Percentiles rank a stretch among this genome's conserved stretches.
Evolutionary conservation across 2,329 filamentous ascomycete species (phyloP).

Genomic region (Microsporum canis): DNA sequence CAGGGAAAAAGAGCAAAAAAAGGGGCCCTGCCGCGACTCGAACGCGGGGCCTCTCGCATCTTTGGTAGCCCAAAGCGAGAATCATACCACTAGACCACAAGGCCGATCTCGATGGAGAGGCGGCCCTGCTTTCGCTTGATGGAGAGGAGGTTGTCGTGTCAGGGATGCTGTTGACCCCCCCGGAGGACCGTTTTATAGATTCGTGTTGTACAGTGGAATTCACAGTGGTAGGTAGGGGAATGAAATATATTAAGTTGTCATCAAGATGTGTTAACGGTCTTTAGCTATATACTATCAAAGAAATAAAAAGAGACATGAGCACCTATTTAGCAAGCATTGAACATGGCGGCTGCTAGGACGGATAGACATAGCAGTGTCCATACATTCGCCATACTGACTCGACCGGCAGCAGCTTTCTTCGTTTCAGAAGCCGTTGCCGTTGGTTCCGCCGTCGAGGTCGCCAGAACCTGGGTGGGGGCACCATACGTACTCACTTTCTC

Average conservation of each 20-base stretch:
- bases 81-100: slow-evolving; percentile 58
- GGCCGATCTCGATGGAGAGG: slow-evolving; percentile 4
- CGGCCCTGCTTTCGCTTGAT: neutral
- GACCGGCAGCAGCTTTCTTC: neutral
- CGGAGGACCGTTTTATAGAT: too few relatives aligned
- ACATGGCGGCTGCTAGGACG: neutral
- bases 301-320: neutral
- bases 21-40: slow-evolving; percentile 6
- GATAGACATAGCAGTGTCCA: neutral
- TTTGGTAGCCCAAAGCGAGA: slow-evolving; percentile 51
- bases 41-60: slow-evolving; percentile 7
- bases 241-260: neutral
- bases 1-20: neutral
- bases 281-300: neutral
- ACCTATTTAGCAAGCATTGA: neutral
- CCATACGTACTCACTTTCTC: slow-evolving; percentile 9
- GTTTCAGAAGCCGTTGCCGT: neutral
- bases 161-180: too few relatives aligned
- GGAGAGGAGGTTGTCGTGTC: too few relatives aligned
- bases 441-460: neutral
- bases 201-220: too few relatives aligned
- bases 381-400: neutral
- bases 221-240: too few relatives aligned
- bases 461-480: slow-evolving; percentile 4
- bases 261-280: neutral